Percentiles rank a stretch among this genome's conserved stretches.
phyloP scores from a whole-genome alignment of 768 basidiomycete genomes.

The Hericium coralloides region DNA sequence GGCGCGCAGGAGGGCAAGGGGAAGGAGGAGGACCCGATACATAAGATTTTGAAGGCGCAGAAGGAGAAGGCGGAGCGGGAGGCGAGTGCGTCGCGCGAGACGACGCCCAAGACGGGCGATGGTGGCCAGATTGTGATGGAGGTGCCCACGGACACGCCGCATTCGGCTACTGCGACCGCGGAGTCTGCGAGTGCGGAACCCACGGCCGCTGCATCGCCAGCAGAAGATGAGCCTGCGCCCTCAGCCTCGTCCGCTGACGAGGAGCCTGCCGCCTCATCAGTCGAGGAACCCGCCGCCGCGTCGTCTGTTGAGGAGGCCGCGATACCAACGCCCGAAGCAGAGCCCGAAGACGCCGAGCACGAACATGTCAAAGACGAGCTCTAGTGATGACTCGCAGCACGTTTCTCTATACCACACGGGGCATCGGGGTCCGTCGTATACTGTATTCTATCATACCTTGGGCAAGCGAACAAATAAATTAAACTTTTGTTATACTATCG shows the following conservation, averaged over 20 bases:
- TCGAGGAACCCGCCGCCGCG: no score
- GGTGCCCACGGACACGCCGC: conserved; percentile 8
- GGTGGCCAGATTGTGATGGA: conserved; percentile 16
- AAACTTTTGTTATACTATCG: conserved; percentile 7
- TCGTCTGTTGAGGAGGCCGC: background rate
- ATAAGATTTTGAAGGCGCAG: conserved; percentile 19
- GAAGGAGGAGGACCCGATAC: conserved; percentile 19
- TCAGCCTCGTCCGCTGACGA: no score
- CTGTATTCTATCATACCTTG: background rate
- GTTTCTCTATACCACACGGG: background rate
- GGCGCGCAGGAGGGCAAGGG: conserved; percentile 4
- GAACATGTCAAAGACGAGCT: conserved; percentile 9
- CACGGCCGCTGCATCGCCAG: no score
- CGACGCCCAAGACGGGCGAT: conserved; percentile 18
- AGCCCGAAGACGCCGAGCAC: background rate
- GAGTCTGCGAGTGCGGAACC: background rate
- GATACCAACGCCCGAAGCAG: background rate
- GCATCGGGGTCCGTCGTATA: background rate
- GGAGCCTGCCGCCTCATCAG: no score
- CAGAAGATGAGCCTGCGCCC: no score
- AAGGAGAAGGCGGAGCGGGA: conserved; percentile 17
- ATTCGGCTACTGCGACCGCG: conserved; percentile 4
- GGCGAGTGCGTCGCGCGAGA: conserved; percentile 9
- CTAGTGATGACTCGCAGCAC: background rate
- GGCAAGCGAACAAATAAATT: conserved; percentile 3